Evolutionary conservation across 306 rosid species (phyloP), one percentile per base, ranked within the genome.

Genomic region (Betula pendula): DNA sequence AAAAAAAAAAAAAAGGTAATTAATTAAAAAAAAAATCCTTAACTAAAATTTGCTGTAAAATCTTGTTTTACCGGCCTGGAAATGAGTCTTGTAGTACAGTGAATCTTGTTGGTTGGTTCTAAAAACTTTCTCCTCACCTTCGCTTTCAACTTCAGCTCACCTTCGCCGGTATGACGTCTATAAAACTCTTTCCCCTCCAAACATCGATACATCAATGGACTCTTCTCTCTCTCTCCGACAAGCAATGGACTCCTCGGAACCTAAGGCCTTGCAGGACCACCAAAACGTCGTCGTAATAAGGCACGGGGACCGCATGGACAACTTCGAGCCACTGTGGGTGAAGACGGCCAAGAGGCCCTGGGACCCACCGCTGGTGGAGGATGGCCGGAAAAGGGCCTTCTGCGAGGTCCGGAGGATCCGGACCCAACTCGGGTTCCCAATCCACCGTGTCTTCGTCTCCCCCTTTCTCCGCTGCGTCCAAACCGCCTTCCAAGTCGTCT

Each of bases 281-380:
- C 98, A 95, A 10, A 81, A 87, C 88, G 88, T 95, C 71, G 81
- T 95, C 85, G 92, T 92, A 71, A 88, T 95, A 96, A 86, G 98
- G 58, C 98, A 95, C 88, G 98, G 98, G n/a, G 97, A 95, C 24
- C 97, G 98, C 52, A 73, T 88, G 53, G 98, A 95, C 77, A 76
- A 82, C 84, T 74, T 85, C 82, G 96, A 84, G 2, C 87, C 85
- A 1, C 9, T 19, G 5, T 95, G 98, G 98, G 68, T 81, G 1
- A 5, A 79, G 24, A 81, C 42, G 0, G 90, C 98, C 0, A 1
- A 87, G 9, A 77, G 87, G 11, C 97, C 99, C 0, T 95, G 96
- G 96, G 97, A 95, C 74, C 99, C 99, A 0, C 96, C 96, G 1
- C 83, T 95, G 1, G 0, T 74, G 47, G 49, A 87, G 13, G 75